Percentiles rank a stretch among this genome's conserved stretches.
phyloP scores from a whole-genome alignment of 495 filamentous ascomycete genomes.

The Hypoxylon intermedium region DNA sequence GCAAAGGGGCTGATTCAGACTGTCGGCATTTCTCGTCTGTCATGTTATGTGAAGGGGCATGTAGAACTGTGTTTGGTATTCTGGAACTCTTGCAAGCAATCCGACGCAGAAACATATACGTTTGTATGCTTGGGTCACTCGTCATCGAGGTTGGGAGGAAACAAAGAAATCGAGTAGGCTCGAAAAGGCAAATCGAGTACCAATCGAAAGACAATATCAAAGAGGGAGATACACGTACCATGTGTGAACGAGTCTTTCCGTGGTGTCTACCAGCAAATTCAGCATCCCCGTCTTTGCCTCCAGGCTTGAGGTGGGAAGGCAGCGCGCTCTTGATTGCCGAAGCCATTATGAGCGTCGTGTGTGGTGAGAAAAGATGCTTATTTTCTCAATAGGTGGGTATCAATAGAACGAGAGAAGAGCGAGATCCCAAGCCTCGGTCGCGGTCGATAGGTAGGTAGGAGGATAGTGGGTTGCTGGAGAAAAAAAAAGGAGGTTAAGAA shows the following conservation, averaged over 20 bases:
- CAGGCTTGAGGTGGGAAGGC: constrained; percentile 79
- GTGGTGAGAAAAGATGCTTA: constrained; percentile 7
- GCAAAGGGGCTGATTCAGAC: constrained; percentile 4
- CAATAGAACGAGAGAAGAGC: neutral
- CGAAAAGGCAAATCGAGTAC: neutral
- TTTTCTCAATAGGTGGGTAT: neutral
- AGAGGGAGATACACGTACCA: constrained; percentile 71
- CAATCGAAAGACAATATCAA: constrained; percentile 9
- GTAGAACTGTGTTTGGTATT: neutral
- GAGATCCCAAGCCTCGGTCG: neutral
- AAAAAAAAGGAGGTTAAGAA: constrained; percentile 35
- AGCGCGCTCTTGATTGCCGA: constrained; percentile 71
- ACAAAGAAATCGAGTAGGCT: neutral
- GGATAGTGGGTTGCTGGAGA: neutral
- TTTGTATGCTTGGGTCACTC: neutral
- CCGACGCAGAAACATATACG: constrained; percentile 19
- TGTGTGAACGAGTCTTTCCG: constrained; percentile 92
- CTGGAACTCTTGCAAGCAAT: constrained; percentile 11
- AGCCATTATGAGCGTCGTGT: constrained; percentile 65
- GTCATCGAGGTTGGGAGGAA: constrained; percentile 1
- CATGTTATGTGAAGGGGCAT: constrained; percentile 3
- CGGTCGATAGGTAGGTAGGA: neutral
- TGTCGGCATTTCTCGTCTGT: neutral
- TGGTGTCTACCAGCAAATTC: constrained; percentile 76
- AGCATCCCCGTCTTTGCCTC: constrained; percentile 55